A percentile compares a stretch with the other conserved stretches of the same genome.
Conservation (phyloP, 495 filamentous ascomycete genomes). For the Sabuloglossum arenarium region DNA sequence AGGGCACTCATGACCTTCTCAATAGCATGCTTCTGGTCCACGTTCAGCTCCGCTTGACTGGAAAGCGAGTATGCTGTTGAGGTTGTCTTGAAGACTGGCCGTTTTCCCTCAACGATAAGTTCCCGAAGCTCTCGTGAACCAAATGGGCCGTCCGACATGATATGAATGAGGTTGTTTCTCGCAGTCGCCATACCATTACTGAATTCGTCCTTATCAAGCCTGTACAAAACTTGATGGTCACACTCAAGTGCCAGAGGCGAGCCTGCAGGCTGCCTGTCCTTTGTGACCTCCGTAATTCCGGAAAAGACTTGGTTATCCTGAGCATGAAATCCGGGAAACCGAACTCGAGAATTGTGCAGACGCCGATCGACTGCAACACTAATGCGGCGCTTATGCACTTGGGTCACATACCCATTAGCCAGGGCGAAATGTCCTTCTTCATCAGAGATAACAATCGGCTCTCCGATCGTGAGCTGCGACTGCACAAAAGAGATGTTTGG, state of each 20-base stretch:
- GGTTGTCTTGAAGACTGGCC: constrained; percentile 50
- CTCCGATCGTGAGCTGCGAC: constrained; percentile 72
- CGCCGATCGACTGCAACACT: constrained; percentile 74
- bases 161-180: constrained; percentile 75
- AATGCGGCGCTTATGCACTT: constrained; percentile 49
- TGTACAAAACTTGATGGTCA: constrained; percentile 45
- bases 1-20: constrained; percentile 86
- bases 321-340: constrained; percentile 49
- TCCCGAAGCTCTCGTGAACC: constrained; percentile 52
- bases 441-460: constrained; percentile 91
- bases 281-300: constrained; percentile 72
- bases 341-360: constrained; percentile 68
- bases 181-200: constrained; percentile 92
- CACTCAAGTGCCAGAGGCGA: constrained; percentile 19
- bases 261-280: constrained; percentile 17
- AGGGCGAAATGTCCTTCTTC: constrained; percentile 88
- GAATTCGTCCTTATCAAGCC: constrained; percentile 94
- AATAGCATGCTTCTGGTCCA: constrained; percentile 70
- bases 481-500: constrained; percentile 63
- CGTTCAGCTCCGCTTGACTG: constrained; percentile 42
- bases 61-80: constrained; percentile 36
- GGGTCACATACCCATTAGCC: constrained; percentile 71
- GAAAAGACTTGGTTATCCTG: constrained; percentile 62
- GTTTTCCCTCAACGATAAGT: constrained; percentile 50
- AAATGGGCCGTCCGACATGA: constrained; percentile 65